Evolutionary conservation across 495 filamentous ascomycete genomes (phyloP).

Genomic region (Penicillium manginii): DNA sequence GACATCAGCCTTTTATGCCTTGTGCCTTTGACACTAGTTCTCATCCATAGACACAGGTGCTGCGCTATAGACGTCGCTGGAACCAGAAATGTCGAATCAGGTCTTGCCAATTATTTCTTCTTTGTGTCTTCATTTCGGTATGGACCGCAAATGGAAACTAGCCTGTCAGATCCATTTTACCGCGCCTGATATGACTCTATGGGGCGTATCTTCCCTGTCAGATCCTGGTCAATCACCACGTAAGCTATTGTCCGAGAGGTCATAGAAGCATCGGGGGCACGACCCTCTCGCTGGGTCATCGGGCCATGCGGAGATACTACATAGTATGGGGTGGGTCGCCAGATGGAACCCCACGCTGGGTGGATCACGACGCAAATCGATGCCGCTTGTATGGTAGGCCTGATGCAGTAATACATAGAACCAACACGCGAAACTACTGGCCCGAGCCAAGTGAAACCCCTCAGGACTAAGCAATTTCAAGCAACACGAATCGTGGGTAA

Average conservation of each 20-base stretch:
- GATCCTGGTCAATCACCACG: not conserved
- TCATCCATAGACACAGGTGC: not conserved
- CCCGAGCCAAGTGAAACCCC: not conserved
- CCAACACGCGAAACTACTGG: not conserved
- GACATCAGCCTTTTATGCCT: conserved; percentile 12
- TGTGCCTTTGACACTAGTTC: not conserved
- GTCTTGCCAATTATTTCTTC: not conserved
- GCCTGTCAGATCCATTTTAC: conserved; percentile 3
- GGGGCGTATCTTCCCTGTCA: not conserved
- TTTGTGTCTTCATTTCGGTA: conserved; percentile 3
- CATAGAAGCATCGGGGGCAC: not conserved
- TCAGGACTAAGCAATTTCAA: conserved; percentile 11
- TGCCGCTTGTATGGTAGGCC: conserved; percentile 5
- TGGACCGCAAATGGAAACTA: conserved; percentile 7
- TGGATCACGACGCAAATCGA: conserved; percentile 21
- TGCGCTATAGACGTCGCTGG: conserved; percentile 1
- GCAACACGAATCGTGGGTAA: conserved; percentile 7
- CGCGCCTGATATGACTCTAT: conserved; percentile 5
- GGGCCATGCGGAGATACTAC: conserved; percentile 14
- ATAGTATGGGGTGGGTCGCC: conserved; percentile 13
- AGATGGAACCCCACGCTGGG: conserved; percentile 3
- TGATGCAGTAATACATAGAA: not conserved
- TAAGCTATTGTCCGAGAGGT: conserved; percentile 6
- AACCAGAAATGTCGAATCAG: conserved; percentile 7
- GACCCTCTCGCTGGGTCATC: conserved; percentile 7